Conservation (phyloP, 495 filamentous ascomycete genomes). For the Jackrogersella minutella region DNA sequence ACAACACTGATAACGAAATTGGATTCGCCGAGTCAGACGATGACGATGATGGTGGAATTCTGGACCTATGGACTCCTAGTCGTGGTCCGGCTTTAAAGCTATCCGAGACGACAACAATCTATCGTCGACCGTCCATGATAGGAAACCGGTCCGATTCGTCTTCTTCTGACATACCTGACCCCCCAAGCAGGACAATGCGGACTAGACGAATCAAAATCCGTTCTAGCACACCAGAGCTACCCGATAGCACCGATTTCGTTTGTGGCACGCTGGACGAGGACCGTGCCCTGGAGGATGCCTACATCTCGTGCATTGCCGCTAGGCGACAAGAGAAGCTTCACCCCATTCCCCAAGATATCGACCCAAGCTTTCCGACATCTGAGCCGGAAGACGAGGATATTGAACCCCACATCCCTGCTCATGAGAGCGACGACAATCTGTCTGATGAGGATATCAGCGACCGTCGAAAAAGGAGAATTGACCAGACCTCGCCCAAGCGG, state of each 20-base stretch:
- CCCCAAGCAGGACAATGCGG: slow-evolving; percentile 34
- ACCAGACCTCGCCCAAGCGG: slow-evolving; percentile 51
- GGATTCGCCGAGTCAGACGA: slow-evolving; percentile 92
- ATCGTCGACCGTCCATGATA: slow-evolving; percentile 50
- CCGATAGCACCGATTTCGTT: slow-evolving; percentile 97
- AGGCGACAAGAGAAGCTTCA: slow-evolving; percentile 80
- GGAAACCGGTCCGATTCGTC: slow-evolving; percentile 54
- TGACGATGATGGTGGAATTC: slow-evolving; percentile 78
- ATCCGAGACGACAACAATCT: slow-evolving; percentile 48
- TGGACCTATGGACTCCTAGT: slow-evolving; percentile 79
- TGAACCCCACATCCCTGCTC: slow-evolving; percentile 59
- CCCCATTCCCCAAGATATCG: slow-evolving; percentile 89
- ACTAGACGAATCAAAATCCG: slow-evolving; percentile 65
- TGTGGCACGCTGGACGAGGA: slow-evolving; percentile 97
- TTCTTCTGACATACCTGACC: slow-evolving; percentile 31
- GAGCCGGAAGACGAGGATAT: slow-evolving; percentile 86
- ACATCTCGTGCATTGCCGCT: slow-evolving; percentile 83
- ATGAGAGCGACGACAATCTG: slow-evolving; percentile 63
- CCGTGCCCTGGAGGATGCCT: slow-evolving; percentile 89
- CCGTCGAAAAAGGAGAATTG: slow-evolving; percentile 48
- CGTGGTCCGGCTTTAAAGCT: slow-evolving; percentile 56
- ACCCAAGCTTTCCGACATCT: slow-evolving; percentile 94
- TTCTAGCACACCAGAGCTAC: slow-evolving; percentile 80
- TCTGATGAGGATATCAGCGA: slow-evolving; percentile 56
- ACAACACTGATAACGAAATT: slow-evolving; percentile 94